Evolutionary conservation across 2,329 filamentous ascomycete genomes (phyloP), one percentile per base, ranked within the genome.

Genomic region (Dendrostoma leiphaemia): DNA sequence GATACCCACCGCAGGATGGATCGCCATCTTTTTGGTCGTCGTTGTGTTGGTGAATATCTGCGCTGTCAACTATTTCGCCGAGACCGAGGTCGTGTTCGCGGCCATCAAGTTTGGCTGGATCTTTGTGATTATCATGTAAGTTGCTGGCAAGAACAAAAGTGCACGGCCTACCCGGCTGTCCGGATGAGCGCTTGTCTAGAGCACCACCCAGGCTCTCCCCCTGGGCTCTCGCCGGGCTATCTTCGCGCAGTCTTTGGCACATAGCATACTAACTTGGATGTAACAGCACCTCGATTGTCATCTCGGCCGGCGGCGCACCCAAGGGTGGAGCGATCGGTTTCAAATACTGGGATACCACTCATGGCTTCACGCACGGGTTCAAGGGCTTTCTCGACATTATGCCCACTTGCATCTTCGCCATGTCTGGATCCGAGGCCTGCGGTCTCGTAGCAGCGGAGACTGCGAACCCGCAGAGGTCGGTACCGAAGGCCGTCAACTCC

Each of bases 341-440:
- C 64, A 64, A 69, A 4, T 77, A 76, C 63, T 77, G 74, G 75
- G 70, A 73, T 58, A 56, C 62, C 9, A 64, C 62, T 37, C 64
- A 72, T 28, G 35, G 60, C 7, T 76, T 76, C 57, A 73, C 67
- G 2, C 65, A 77, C 54, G 73, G 73, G 47, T 75, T 76, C 67
- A 74, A 73, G 54, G 74, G 74, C 3, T 79, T 84, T 63, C 81
- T 81, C 61, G 71, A 73, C 13, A 79, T 83, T n/a, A 76, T 84
- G 60, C 56, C 81, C 26, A 59, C 57, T 7, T 59, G 57, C 29
- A 59, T 76, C 13, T 84, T 84, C 63, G 77, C 81, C 26, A 83
- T 83, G 62, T 75, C 72, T 5, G 74, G 74, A 6, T 71, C 71
- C 1, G 74, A 78, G 54, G 74, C 72, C 56, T 64, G 64, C 8